phyloP scores from a whole-genome alignment of 1,284 basidiomycete species.

The Rhodotorula sp. region DNA sequence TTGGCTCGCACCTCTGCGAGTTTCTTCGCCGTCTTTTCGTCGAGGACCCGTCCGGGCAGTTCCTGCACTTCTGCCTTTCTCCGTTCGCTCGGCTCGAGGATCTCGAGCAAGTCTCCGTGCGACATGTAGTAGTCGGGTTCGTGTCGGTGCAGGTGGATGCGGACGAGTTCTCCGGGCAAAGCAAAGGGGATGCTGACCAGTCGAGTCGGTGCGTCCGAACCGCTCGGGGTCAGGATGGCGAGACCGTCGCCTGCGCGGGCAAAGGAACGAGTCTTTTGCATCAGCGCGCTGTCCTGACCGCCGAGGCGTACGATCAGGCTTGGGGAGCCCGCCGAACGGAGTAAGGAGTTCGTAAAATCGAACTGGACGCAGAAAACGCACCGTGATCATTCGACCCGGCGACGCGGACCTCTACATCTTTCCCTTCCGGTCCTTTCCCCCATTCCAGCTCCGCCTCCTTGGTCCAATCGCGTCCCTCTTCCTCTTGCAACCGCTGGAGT shows the following conservation, averaged over 20 bases:
- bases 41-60: constrained; percentile 10
- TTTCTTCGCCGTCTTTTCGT: constrained; percentile 14
- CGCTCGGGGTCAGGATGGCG: constrained; percentile 56
- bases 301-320: too few species aligned
- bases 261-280: too few species aligned
- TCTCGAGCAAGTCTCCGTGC: constrained; percentile 69
- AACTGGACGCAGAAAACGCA: constrained; percentile 45
- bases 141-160: constrained; percentile 64
- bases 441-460: constrained; percentile 52
- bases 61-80: constrained; percentile 4
- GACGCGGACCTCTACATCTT: constrained; percentile 62
- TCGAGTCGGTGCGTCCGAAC: constrained; percentile 60
- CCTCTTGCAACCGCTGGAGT: constrained; percentile 57
- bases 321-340: too few species aligned
- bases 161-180: constrained; percentile 74
- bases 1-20: constrained; percentile 24
- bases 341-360: too few species aligned
- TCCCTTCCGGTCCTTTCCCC: constrained; percentile 35
- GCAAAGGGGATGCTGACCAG: constrained; percentile 76
- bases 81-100: constrained; percentile 55
- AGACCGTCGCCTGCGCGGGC: constrained; percentile 63
- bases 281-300: too few species aligned
- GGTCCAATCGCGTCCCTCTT: constrained; percentile 58
- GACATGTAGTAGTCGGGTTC: constrained; percentile 62
- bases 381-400: constrained; percentile 65